These are phyloP conservation scores for Teunomyces pallodes DNA, from an alignment of 805 yeast species.

Conservation along the genomic window DNA sequence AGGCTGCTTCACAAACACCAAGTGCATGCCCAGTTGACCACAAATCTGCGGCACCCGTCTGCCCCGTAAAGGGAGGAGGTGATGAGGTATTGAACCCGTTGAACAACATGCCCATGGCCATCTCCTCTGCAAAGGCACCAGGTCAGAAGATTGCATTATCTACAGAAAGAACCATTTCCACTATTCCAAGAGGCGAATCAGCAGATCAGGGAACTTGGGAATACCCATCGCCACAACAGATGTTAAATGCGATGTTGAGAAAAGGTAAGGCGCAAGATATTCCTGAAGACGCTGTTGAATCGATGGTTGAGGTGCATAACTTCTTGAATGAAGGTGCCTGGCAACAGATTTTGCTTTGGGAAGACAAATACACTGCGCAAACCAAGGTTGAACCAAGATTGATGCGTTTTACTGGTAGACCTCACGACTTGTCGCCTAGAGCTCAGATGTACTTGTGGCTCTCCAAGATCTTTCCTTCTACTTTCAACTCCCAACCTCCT, in stretches of 20 bases:
- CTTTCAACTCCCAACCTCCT: slow-evolving; percentile 78
- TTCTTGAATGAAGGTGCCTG: slow-evolving; percentile 97
- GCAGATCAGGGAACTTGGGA: slow-evolving; percentile 85
- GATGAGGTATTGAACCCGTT: slow-evolving; percentile 63
- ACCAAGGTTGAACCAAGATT: slow-evolving; percentile 69
- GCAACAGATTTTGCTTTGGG: slow-evolving; percentile 94
- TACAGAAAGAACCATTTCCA: slow-evolving; percentile 76
- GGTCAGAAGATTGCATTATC: slow-evolving; percentile 81
- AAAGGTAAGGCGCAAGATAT: slow-evolving; percentile 87
- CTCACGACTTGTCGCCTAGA: slow-evolving; percentile 81
- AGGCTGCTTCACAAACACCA: slow-evolving; percentile 10
- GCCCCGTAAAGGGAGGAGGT: slow-evolving; percentile 35
- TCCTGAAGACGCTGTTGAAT: slow-evolving; percentile 92
- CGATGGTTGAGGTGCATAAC: slow-evolving; percentile 96
- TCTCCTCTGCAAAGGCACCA: slow-evolving; percentile 66
- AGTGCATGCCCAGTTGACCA: slow-evolving; percentile 35
- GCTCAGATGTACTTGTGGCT: slow-evolving; percentile 68
- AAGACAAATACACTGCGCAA: slow-evolving; percentile 58
- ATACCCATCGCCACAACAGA: slow-evolving; percentile 98
- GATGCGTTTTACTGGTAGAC: slow-evolving; percentile 86
- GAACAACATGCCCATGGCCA: slow-evolving; percentile 80
- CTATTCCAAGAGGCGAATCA: slow-evolving; percentile 79
- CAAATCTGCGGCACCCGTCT: slow-evolving; percentile 22
- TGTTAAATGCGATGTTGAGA: slow-evolving; percentile 95
- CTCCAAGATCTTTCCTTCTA: slow-evolving; percentile 68